A percentile compares a stretch with the other conserved stretches of the same genome.
Conservation (phyloP, 2,329 filamentous ascomycete genomes). For the Alternaria arborescens region DNA sequence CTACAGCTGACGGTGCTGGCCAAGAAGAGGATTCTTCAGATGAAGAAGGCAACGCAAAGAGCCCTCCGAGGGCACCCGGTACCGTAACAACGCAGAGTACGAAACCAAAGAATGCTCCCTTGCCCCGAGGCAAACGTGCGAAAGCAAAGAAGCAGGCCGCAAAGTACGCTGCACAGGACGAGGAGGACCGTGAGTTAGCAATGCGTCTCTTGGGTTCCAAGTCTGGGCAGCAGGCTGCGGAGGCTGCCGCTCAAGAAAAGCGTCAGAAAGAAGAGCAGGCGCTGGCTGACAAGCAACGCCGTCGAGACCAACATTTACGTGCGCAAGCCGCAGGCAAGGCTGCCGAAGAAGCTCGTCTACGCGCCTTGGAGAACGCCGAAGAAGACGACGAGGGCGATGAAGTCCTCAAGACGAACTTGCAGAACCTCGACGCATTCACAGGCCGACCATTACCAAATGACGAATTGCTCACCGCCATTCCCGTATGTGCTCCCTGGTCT, state of each 20-base stretch:
- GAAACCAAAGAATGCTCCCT: conserved; percentile 40
- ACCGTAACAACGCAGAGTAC: conserved; percentile 42
- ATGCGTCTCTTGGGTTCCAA: conserved; percentile 85
- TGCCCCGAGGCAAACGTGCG: conserved; percentile 74
- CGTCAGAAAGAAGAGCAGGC: conserved; percentile 75
- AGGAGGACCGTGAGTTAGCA: conserved; percentile 86
- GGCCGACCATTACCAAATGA: conserved; percentile 82
- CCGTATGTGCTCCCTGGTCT: conserved; percentile 71
- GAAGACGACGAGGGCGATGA: conserved; percentile 67
- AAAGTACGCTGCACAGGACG: conserved; percentile 94
- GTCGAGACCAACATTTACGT: conserved; percentile 80
- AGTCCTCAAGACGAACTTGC: conserved; percentile 55
- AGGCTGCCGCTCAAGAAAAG: conserved; percentile 68
- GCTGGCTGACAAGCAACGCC: conserved; percentile 75
- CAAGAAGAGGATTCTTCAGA: conserved; percentile 46
- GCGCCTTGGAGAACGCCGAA: conserved; percentile 43
- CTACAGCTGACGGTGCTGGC: conserved; percentile 24
- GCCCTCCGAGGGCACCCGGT: conserved; percentile 29
- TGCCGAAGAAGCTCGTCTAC: conserved; percentile 73
- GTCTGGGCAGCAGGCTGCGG: conserved; percentile 72
- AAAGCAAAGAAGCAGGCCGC: conserved; percentile 87
- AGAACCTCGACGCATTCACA: conserved; percentile 72
- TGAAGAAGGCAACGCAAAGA: conserved; percentile 24
- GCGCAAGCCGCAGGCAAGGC: conserved; percentile 78
- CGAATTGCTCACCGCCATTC: conserved; percentile 74